These are phyloP conservation scores for Protomyces macrosporus DNA, from an alignment of 1,139 yeast genomes.

Conservation along the genomic window DNA sequence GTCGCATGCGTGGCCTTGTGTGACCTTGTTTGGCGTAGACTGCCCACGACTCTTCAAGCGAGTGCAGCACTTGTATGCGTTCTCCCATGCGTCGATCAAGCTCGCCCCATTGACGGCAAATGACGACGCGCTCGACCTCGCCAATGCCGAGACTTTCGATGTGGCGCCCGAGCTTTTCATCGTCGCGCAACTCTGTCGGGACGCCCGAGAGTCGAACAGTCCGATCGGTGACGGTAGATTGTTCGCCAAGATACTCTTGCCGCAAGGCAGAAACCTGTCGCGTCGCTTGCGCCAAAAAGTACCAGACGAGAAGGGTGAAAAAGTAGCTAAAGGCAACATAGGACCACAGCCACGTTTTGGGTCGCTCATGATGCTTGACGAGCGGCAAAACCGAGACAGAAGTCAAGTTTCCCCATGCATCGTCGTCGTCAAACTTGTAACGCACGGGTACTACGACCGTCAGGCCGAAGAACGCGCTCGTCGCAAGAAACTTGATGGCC, in stretches of 20 bases:
- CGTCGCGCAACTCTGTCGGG: slow-evolving; percentile 75
- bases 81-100: slow-evolving; percentile 60
- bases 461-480: slow-evolving; percentile 58
- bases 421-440: slow-evolving; percentile 44
- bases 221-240: slow-evolving; percentile 85
- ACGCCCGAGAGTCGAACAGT: slow-evolving; percentile 86
- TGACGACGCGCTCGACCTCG: slow-evolving; percentile 64
- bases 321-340: slow-evolving; percentile 82
- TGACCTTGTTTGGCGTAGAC: slow-evolving; percentile 44
- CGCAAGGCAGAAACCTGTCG: slow-evolving; percentile 66
- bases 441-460: slow-evolving; percentile 68
- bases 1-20: slow-evolving; percentile 43
- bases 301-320: slow-evolving; percentile 66
- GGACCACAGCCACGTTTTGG: slow-evolving; percentile 53
- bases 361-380: slow-evolving; percentile 3
- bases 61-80: slow-evolving; percentile 51
- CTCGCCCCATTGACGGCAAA: slow-evolving; percentile 80
- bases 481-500: slow-evolving; percentile 58
- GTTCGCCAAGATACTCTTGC: slow-evolving; percentile 78
- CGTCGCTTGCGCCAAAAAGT: slow-evolving; percentile 62
- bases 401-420: slow-evolving; percentile 18
- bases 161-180: slow-evolving; percentile 60
- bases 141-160: slow-evolving; percentile 77
- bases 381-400: background rate
- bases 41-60: slow-evolving; percentile 72